A percentile compares a stretch with the other conserved stretches of the same genome.
Evolutionary conservation across 164 flowering plant genomes (phyloP).

Genomic region (Tinospora cordifolia): DNA sequence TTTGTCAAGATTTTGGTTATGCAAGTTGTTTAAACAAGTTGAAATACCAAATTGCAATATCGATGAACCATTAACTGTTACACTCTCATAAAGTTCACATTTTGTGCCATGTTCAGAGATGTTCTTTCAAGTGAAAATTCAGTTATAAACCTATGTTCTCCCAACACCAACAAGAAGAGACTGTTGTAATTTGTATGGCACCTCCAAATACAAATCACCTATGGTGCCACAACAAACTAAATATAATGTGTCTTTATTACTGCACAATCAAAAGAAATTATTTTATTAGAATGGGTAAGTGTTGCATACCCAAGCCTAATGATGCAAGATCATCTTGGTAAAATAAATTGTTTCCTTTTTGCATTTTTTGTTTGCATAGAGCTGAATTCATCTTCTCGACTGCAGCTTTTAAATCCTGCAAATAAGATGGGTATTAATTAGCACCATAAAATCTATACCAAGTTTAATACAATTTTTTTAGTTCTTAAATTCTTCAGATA

Average conservation of each 20-base stretch:
- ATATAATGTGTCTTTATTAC: neutral
- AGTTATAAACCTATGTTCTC: neutral
- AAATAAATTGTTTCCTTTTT: constrained; percentile 27
- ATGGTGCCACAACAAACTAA: neutral
- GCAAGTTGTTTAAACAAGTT: too few species aligned
- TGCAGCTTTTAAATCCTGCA: constrained; percentile 54
- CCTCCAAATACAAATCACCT: neutral
- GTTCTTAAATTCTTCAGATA: neutral
- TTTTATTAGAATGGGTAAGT: neutral
- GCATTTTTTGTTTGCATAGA: constrained; percentile 26
- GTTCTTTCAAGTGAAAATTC: neutral
- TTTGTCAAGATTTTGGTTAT: too few species aligned
- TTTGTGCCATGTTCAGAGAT: neutral
- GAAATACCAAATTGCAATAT: too few species aligned
- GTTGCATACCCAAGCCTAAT: constrained; percentile 47
- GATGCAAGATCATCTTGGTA: constrained; percentile 53
- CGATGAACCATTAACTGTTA: neutral
- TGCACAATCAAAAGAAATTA: neutral
- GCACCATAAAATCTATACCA: neutral
- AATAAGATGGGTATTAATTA: constrained; percentile 1
- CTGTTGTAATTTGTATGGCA: neutral
- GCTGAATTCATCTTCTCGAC: constrained; percentile 59
- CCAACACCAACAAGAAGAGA: neutral
- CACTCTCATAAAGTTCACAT: neutral
- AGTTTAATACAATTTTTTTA: neutral